Conservation (phyloP, 2,329 filamentous ascomycete genomes). For the Aspergillus sp. region DNA sequence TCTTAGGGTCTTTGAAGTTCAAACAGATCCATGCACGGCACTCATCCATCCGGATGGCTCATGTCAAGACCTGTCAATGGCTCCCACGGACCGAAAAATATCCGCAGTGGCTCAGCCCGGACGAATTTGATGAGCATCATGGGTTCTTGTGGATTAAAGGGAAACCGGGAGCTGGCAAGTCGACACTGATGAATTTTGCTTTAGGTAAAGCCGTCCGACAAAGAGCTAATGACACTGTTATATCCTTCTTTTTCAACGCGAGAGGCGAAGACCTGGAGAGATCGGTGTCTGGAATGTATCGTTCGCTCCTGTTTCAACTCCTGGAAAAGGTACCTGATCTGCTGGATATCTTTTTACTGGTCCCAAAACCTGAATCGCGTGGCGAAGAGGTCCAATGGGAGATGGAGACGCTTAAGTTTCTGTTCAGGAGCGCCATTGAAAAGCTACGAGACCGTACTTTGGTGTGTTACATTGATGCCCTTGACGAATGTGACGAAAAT, state of each 20-base stretch:
- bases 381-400: neutral
- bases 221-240: neutral
- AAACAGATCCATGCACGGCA: constrained; percentile 38
- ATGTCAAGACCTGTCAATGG: constrained; percentile 42
- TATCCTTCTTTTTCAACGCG: neutral
- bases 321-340: neutral
- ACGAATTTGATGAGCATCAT: constrained; percentile 13
- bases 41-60: constrained; percentile 35
- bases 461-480: neutral
- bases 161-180: constrained; percentile 32
- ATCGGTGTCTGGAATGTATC: neutral
- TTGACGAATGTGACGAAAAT: neutral
- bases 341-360: no score
- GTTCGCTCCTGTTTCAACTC: neutral
- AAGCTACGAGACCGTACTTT: neutral
- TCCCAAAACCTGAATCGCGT: neutral
- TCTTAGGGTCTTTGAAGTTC: constrained; percentile 33
- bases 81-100: constrained; percentile 33
- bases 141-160: constrained; percentile 35
- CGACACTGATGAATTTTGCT: constrained; percentile 19
- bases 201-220: constrained; percentile 2
- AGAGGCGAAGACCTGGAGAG: neutral
- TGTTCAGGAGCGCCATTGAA: neutral
- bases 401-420: neutral
- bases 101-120: constrained; percentile 33